Evolutionary conservation across 108 stramenopile genomes (phyloP), one percentile per base, ranked within the genome.

Genomic region (Phaeodactylum tricornutum): DNA sequence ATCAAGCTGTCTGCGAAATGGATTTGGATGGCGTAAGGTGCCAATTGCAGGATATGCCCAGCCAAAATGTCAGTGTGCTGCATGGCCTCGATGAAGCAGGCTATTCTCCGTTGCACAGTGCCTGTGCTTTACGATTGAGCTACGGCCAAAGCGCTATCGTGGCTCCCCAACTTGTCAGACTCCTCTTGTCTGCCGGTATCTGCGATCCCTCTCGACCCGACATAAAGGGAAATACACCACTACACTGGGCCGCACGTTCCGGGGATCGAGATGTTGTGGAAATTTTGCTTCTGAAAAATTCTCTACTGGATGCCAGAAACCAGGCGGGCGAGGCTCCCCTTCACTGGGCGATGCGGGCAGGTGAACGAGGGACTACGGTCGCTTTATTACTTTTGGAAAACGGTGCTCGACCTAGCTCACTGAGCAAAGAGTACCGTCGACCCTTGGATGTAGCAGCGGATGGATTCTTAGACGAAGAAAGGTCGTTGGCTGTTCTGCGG

Each of bases 311-410:
- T 53, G 70, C 71, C 2, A 82, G 65, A 50, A 90, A 94, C 55
- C 58, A 84, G 32, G 31, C 46, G 16, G 87, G 87, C 11, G 87
- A 94, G 39, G 83, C 87, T 27, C 74, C 92, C 12, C 55, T 90
- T 2, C 92, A 90, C 64, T 82, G 85, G 81, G 87, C 92, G 31
- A 74, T 89, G 73, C 69, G 85, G 2, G 57, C 84, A 7, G 87
- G 87, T 22, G 31, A 47, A 21, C 42, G 50, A 22, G 77, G 84
- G 2, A 61, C 69, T 19, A 48, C 48, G 25, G 77, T 73, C 19
- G 79, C 55, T 0, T 43, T 71, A 36, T 52, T 75, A 29, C 64
- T 94, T 20, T 42, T 89, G 4, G 75, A 81, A 43, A 76, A 81
- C 54, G 78, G 78, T 31, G 80, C 87, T 16, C 71, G 72, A 39